phyloP scores from a whole-genome alignment of 768 basidiomycete genomes.

The Leccinum disarticulatum region DNA sequence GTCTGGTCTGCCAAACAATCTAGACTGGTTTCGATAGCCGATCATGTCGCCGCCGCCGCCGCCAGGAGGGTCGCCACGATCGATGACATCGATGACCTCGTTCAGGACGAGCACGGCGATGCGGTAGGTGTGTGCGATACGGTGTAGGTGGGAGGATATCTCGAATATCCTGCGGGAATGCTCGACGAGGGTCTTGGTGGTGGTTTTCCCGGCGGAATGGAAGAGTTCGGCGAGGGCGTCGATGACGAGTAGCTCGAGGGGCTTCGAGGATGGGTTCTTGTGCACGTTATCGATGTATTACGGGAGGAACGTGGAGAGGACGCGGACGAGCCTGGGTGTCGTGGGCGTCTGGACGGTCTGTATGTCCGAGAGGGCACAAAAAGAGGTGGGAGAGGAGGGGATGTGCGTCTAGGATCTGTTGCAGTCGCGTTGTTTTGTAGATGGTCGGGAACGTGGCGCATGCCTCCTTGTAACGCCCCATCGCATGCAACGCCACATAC shows the following conservation, averaged over 20 bases:
- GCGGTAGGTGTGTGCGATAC: conserved; percentile 58
- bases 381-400: conserved; percentile 42
- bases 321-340: conserved; percentile 51
- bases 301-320: conserved; percentile 58
- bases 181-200: conserved; percentile 61
- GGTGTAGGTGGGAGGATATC: conserved; percentile 70
- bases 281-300: conserved; percentile 42
- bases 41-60: conserved; percentile 31
- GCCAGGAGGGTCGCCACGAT: conserved; percentile 26
- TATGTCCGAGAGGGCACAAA: conserved; percentile 53
- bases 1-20: conserved; percentile 72
- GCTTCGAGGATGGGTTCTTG: conserved; percentile 40
- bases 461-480: not conserved
- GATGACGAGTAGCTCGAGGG: conserved; percentile 77
- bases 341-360: conserved; percentile 61
- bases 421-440: conserved; percentile 65
- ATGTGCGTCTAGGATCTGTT: conserved; percentile 60
- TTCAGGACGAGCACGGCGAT: conserved; percentile 85
- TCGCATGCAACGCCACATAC: conserved; percentile 1
- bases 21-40: conserved; percentile 69
- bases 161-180: conserved; percentile 69
- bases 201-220: conserved; percentile 59
- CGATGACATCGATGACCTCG: conserved; percentile 82
- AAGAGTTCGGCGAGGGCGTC: conserved; percentile 90
- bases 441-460: conserved; percentile 31